Evolutionary conservation across 2,329 filamentous ascomycete genomes (phyloP), one percentile per base, ranked within the genome.

Genomic region (Trichophyton benhamiae): DNA sequence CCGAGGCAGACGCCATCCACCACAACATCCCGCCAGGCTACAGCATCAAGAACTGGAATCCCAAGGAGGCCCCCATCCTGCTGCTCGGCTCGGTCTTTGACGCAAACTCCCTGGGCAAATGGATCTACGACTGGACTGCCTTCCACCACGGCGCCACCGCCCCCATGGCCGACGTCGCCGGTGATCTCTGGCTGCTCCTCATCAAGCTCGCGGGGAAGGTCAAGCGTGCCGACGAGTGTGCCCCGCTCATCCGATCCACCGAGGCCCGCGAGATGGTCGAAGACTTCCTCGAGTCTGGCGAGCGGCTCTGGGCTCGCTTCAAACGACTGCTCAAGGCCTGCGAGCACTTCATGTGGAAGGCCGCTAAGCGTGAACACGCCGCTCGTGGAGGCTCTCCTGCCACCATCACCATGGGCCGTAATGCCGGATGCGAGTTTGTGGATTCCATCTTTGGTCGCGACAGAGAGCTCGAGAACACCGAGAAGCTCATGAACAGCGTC

Each of bases 101-200:
- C 72, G 89, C 92, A 71, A 96, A 97, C 81, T 96, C 90, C 27
- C 82, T 99, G 33, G 94, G 94, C 70, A 96, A 96, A 77, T 99
- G 94, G 94, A 95, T 99, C 71, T 99, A 96, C 76, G 94, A 97
- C 80, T 99, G 94, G 94, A 96, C 94, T 17, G 89, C 96, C 65
- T 96, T 89, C 78, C 86, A 87, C 72, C 86, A 95, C 67, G 89
- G 89, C 42, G 83, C 90, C 13, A 83, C 83, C 46, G 90, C 88
- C 9, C 89, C 91, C 58, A 89, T 96, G 70, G 84, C 91, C 60
- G 91, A 96, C 66, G 86, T 95, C 75, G 91, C 94, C 1, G 94
- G 92, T 67, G 91, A 97, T 70, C 81, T 99, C 60, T 99, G 94
- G 94, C 82, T 97, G 25, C 82, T 96, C 57, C 83, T 97, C 63